phyloP scores from a whole-genome alignment of 1,139 yeast species.

The Taphrina pruni region DNA sequence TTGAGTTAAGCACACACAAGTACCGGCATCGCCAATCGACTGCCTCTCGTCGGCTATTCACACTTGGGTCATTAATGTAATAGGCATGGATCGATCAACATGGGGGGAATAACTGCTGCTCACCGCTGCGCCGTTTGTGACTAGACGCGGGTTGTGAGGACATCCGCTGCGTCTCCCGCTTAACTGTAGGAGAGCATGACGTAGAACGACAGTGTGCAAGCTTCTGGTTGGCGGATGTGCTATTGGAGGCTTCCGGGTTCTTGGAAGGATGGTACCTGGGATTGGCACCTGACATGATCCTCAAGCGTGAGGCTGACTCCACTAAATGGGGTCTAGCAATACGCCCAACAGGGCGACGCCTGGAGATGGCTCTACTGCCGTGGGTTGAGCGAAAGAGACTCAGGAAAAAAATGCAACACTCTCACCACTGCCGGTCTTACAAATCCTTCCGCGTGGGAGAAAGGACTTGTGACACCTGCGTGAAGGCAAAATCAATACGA shows the following conservation, averaged over 20 bases:
- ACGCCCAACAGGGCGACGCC: background rate
- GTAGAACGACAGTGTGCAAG: background rate
- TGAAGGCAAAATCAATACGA: too few species aligned
- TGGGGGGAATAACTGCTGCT: too few species aligned
- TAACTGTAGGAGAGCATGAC: background rate
- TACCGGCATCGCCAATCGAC: background rate
- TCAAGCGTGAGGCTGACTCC: conserved; percentile 1
- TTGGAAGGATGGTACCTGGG: background rate
- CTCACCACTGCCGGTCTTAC: too few species aligned
- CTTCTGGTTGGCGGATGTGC: background rate
- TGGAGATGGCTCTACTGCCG: too few species aligned
- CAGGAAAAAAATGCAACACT: too few species aligned
- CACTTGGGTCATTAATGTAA: background rate
- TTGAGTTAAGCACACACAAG: background rate
- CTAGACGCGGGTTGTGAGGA: background rate
- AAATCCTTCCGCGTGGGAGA: too few species aligned
- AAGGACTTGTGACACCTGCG: too few species aligned
- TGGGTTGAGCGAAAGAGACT: too few species aligned
- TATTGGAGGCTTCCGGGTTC: conserved; percentile 2
- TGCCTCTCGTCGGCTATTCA: background rate
- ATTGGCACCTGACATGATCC: conserved; percentile 5
- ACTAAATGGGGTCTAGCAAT: background rate
- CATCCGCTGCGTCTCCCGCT: background rate
- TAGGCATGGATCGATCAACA: too few species aligned
- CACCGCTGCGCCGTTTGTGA: too few species aligned